phyloP scores from a whole-genome alignment of 176 grass and related monocot species.

The Dendrocalamus sinicus region DNA sequence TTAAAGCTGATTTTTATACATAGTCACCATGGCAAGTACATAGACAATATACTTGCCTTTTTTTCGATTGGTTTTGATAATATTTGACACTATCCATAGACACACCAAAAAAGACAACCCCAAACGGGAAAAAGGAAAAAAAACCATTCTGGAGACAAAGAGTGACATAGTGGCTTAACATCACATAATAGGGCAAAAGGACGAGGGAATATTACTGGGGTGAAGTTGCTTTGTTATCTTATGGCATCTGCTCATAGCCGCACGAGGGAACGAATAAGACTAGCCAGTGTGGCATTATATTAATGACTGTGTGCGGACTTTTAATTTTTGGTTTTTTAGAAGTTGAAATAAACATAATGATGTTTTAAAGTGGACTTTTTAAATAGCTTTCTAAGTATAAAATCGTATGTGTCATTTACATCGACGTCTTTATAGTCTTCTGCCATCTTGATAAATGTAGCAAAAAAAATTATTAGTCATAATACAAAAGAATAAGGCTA shows the following conservation, averaged over 20 bases:
- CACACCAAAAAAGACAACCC: background rate
- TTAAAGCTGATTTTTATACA: background rate
- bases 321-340: too few species aligned
- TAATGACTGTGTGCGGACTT: background rate
- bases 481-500: too few species aligned
- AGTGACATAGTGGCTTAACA: background rate
- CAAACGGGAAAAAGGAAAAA: background rate
- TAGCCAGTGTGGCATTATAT: slow-evolving; percentile 1
- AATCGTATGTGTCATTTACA: rapidly evolving
- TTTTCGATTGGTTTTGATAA: background rate
- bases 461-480: too few species aligned
- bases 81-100: background rate
- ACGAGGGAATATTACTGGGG: background rate
- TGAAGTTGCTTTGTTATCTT: background rate
- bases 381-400: too few species aligned
- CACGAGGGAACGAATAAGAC: background rate
- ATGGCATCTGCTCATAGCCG: slow-evolving; percentile 1
- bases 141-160: background rate
- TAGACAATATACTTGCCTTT: background rate
- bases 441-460: too few species aligned
- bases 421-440: too few species aligned
- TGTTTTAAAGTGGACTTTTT: too few species aligned
- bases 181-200: slow-evolving; percentile 15
- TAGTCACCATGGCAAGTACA: background rate
- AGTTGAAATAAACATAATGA: too few species aligned